These are phyloP conservation scores for Talaromyces liani DNA, from an alignment of 495 filamentous ascomycete species.

Conservation along the genomic window DNA sequence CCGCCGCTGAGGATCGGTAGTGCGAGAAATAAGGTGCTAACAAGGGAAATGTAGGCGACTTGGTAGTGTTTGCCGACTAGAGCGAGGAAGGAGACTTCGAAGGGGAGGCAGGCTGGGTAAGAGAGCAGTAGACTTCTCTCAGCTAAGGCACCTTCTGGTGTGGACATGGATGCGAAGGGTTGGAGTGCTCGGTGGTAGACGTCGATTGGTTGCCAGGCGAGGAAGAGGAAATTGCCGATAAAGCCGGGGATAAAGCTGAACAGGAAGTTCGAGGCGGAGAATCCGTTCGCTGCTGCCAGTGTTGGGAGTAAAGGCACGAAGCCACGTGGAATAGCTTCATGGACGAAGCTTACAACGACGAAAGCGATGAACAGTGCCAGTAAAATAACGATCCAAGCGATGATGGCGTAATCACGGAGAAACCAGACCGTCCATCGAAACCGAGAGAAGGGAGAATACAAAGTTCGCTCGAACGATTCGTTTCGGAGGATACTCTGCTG, in stretches of 20 bases:
- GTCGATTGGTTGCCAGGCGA: constrained; percentile 72
- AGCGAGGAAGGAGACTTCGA: constrained; percentile 56
- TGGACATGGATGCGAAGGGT: constrained; percentile 62
- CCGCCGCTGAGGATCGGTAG: constrained; percentile 74
- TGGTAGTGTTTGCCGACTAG: constrained; percentile 59
- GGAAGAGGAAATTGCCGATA: constrained; percentile 67
- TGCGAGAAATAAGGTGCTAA: constrained; percentile 54
- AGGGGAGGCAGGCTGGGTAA: constrained; percentile 59
- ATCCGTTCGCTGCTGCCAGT: constrained; percentile 53
- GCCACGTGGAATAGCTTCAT: constrained; percentile 54
- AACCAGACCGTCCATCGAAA: constrained; percentile 74
- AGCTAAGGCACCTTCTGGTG: constrained; percentile 52
- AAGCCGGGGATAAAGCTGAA: constrained; percentile 77
- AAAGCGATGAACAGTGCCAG: constrained; percentile 64
- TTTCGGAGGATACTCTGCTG: constrained; percentile 23
- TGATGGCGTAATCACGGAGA: constrained; percentile 53
- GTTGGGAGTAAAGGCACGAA: constrained; percentile 63
- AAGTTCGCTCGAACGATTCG: constrained; percentile 30
- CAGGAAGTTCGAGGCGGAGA: constrained; percentile 80
- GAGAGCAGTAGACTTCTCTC: constrained; percentile 64
- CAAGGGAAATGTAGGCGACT: constrained; percentile 59
- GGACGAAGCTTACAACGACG: constrained; percentile 70
- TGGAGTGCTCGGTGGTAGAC: constrained; percentile 64
- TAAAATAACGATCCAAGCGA: constrained; percentile 55
- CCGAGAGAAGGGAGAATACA: constrained; percentile 42